These are phyloP conservation scores for Talaromyces verruculosus DNA, from an alignment of 2,329 filamentous ascomycete species.

Conservation along the genomic window DNA sequence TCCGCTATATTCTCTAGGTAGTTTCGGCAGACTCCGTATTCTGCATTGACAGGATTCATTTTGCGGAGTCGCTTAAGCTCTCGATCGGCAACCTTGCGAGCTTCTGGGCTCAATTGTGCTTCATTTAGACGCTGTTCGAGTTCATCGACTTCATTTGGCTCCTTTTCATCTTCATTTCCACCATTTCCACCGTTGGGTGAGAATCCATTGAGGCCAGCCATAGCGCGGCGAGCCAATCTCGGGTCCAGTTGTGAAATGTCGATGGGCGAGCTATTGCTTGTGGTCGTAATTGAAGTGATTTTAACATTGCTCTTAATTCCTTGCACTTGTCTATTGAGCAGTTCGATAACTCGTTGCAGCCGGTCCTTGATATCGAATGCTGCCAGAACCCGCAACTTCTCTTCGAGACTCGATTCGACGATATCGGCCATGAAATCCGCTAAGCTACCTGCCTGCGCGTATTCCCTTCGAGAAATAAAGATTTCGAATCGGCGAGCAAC, in stretches of 20 bases:
- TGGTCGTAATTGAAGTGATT: constrained; percentile 73
- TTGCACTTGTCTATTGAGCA: constrained; percentile 78
- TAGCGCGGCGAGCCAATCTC: constrained; percentile 43
- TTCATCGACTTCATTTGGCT: constrained; percentile 86
- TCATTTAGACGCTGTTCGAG: constrained; percentile 82
- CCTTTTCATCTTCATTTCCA: constrained; percentile 67
- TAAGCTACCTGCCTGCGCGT: constrained; percentile 77
- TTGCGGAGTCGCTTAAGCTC: constrained; percentile 86
- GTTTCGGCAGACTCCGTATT: constrained; percentile 89
- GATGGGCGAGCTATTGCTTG: constrained; percentile 59
- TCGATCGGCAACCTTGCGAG: constrained; percentile 83
- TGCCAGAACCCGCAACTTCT: constrained; percentile 85
- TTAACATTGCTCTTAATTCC: constrained; percentile 84
- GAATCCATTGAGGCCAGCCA: constrained; percentile 46
- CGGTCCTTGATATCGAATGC: constrained; percentile 75
- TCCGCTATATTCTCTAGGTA: constrained; percentile 93
- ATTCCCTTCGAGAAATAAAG: constrained; percentile 78
- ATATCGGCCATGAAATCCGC: constrained; percentile 98
- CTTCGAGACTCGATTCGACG: constrained; percentile 81
- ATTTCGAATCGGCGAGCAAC: constrained; percentile 82
- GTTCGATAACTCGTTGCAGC: constrained; percentile 76
- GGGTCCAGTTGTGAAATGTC: constrained; percentile 55
- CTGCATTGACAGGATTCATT: constrained; percentile 94
- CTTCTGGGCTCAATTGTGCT: constrained; percentile 78
- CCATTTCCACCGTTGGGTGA: constrained; percentile 40